Percentiles rank a stretch among this genome's conserved stretches.
phyloP scores from a whole-genome alignment of 257 asterid species.

The Verbena officinalis region DNA sequence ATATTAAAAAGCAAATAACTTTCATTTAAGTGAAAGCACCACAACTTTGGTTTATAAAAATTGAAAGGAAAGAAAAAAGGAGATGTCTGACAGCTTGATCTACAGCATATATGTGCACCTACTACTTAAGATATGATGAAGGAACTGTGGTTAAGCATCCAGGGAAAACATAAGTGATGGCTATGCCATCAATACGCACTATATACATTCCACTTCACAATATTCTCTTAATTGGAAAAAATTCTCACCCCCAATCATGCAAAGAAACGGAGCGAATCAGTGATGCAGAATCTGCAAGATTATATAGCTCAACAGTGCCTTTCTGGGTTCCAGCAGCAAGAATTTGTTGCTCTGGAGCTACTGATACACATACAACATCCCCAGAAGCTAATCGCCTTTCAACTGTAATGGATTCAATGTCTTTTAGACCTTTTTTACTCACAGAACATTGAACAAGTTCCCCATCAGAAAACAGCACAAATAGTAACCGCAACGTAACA shows the following conservation, averaged over 20 bases:
- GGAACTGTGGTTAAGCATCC: too few relatives aligned
- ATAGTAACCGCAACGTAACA: conserved; percentile 55
- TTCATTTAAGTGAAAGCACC: too few relatives aligned
- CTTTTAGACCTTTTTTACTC: conserved; percentile 90
- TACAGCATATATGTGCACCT: too few relatives aligned
- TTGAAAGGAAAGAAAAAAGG: too few relatives aligned
- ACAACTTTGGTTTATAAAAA: too few relatives aligned
- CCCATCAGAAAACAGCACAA: conserved; percentile 85
- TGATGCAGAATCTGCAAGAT: conserved; percentile 77
- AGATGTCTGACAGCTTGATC: too few relatives aligned
- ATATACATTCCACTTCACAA: conserved; percentile 27
- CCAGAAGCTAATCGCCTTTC: conserved; percentile 74
- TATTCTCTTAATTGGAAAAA: conserved; percentile 23
- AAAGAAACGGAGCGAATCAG: conserved; percentile 85
- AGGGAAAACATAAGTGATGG: conserved; percentile 5
- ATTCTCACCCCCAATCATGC: conserved; percentile 96
- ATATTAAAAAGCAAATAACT: too few relatives aligned
- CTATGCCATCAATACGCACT: conserved; percentile 25
- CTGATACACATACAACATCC: conserved; percentile 84
- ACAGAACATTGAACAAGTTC: conserved; percentile 75
- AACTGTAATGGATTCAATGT: conserved; percentile 60
- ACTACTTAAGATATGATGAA: too few relatives aligned
- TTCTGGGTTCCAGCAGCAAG: conserved; percentile 93
- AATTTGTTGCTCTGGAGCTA: conserved; percentile 94
- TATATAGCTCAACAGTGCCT: conserved; percentile 89